Base-by-base conservation (phyloP, 1,284 basidiomycete genomes). In the Microstroma glucosiphilum region DNA sequence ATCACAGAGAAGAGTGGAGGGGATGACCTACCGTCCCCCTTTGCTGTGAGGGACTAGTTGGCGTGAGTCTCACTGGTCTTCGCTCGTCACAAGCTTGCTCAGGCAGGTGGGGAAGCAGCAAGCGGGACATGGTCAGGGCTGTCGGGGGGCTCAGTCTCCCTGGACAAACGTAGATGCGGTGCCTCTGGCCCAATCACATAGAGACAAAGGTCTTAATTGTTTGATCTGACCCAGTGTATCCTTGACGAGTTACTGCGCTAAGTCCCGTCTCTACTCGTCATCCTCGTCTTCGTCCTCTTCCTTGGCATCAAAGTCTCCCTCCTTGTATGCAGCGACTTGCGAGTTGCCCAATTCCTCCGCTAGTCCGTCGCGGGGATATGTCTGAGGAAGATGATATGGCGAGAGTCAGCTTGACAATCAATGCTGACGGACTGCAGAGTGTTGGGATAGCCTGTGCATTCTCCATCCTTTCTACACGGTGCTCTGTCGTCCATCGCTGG, bases 281-380 rank as follows among this genome's bases (percentile, higher is more conserved):
- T 70, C 69, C 21, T 72, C 60, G 8, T 58, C 67, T 26, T 67
- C 63, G n/a, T 43, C 59, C n/a, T n/a, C n/a, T n/a, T n/a, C n/a
- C 26, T 54, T 26, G 49, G 46, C 62, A 58, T 60, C 61, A 61
- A 72, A 72, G 17, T 66, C 64, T 26, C 69, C 69, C 61, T 72
- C 71, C 48, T 63, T 66, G 30, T 62, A 64, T 40, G 70, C 69
- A 42, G 60, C 46, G 4, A 56, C 54, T 26, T 58, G 43, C 26
- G 40, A 19, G 41, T 67, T 67, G 57, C 73, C 74, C 11, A 78
- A 68, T 58, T 77, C 77, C n/a, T 58, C 58, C 19, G 69, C 72
- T 17, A 78, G 69, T 37, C 77, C 77, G 25, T 76, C 71, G 43
- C 76, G 72, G 13, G 76, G 76, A 61, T 76, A 78, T 9, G 72